A percentile compares a stretch with the other conserved stretches of the same genome.
These are phyloP conservation scores for Globisporangium ultimum DNA, from an alignment of 352 stramenopile genomes.

Conservation along the genomic window DNA sequence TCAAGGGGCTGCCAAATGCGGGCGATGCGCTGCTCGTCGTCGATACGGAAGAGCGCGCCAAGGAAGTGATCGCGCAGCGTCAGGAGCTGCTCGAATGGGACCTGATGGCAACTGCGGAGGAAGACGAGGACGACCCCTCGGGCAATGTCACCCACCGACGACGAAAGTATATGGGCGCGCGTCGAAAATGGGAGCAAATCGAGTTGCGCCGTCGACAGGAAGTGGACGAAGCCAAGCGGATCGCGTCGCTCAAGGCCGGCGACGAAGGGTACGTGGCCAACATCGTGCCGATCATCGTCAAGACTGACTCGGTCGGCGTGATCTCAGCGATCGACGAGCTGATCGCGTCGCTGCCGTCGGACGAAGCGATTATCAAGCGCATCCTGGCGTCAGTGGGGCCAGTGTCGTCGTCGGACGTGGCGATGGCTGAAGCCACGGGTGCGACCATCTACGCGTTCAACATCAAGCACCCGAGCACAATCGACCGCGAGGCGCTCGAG, in stretches of 20 bases:
- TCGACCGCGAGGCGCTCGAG: constrained; percentile 78
- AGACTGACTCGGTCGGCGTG: constrained; percentile 97
- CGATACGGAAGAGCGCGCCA: constrained; percentile 67
- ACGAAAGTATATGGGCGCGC: constrained; percentile 48
- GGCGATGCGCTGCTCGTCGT: constrained; percentile 77
- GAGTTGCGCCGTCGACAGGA: constrained; percentile 64
- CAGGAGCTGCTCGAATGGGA: constrained; percentile 76
- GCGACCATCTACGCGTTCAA: constrained; percentile 90
- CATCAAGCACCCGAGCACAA: constrained; percentile 65
- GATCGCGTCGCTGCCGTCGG: constrained; percentile 61
- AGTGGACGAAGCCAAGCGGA: constrained; percentile 62
- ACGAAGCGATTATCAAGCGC: constrained; percentile 77
- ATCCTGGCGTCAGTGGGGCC: constrained; percentile 80
- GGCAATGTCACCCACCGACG: constrained; percentile 19
- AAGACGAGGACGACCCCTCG: constrained; percentile 34
- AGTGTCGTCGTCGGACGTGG: constrained; percentile 82
- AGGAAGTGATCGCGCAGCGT: constrained; percentile 72
- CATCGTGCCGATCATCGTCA: constrained; percentile 96
- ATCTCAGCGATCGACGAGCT: constrained; percentile 92
- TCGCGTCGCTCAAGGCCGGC: constrained; percentile 63
- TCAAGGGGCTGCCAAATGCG: constrained; percentile 82
- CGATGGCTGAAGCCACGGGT: constrained; percentile 75
- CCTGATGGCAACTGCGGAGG: constrained; percentile 53
- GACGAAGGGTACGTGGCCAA: constrained; percentile 88
- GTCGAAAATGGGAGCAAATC: constrained; percentile 63